A percentile compares a stretch with the other conserved stretches of the same genome.
Conservation (phyloP, 495 filamentous ascomycete genomes). For the Aspergillus sclerotioniger region DNA sequence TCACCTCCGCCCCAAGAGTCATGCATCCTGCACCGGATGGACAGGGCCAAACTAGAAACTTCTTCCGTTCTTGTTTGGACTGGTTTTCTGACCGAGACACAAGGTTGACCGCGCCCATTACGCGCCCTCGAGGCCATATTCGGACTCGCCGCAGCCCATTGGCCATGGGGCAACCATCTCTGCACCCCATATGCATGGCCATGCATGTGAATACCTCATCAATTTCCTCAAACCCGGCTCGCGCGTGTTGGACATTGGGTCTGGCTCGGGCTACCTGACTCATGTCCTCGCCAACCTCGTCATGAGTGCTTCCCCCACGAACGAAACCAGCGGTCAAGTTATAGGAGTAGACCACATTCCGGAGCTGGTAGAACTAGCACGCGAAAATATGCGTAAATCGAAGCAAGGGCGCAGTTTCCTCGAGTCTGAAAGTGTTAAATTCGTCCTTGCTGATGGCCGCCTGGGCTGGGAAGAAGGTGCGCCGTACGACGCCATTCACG, state of each 20-base stretch:
- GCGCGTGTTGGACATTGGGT: conserved; percentile 82
- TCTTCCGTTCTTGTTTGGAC: too few relatives aligned
- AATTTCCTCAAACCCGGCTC: conserved; percentile 53
- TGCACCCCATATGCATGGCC: conserved; percentile 96
- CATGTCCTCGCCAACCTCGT: conserved; percentile 84
- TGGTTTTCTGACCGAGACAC: conserved; percentile 10
- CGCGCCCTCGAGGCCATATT: conserved; percentile 68
- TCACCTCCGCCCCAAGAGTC: neutral
- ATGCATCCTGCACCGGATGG: too few relatives aligned
- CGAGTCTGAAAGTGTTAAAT: conserved; percentile 59
- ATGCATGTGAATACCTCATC: conserved; percentile 66
- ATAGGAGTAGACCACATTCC: conserved; percentile 89
- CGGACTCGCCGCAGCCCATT: conserved; percentile 88
- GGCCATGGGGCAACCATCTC: conserved; percentile 88
- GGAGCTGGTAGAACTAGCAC: conserved; percentile 70
- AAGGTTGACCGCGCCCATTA: conserved; percentile 92
- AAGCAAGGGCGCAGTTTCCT: conserved; percentile 62
- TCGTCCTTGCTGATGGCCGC: conserved; percentile 80
- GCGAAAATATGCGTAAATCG: conserved; percentile 71
- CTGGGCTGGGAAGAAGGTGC: conserved; percentile 64
- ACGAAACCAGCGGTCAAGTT: conserved; percentile 49
- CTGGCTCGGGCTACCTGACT: conserved; percentile 87
- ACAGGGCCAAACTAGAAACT: too few relatives aligned
- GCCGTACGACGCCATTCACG: conserved; percentile 89
- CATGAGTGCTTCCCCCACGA: conserved; percentile 36